Base-by-base conservation (phyloP, 1,284 basidiomycete species). In the Kalmanozyma brasiliensis region DNA sequence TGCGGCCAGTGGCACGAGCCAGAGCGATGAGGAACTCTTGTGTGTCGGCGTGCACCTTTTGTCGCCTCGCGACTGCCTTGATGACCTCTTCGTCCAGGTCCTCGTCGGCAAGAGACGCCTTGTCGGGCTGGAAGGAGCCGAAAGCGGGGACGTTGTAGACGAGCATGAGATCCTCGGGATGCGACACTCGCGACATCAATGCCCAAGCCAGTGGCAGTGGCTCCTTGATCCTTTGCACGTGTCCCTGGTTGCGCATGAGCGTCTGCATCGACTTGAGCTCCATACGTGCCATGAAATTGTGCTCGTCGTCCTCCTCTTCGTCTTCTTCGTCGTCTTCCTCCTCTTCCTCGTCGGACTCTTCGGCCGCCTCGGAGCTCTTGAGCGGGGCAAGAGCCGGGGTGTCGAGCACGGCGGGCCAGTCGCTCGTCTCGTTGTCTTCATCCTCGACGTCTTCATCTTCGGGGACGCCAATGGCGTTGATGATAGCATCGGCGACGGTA, bases 101-200 rank as follows among this genome's bases (percentile, higher is more conserved):
- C n/a, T 74, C 66, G 30, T 74, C 70, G 6, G 66, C 64, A 14
- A 65, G 43, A 34, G 65, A 68, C 3, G 68, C 71, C 11, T 45
- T 42, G 41, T 61, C 66, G 19, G 64, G 58, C 32, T 68, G 61
- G 49, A 72, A 78, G 13, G 73, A 74, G 23, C 76, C 79, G 53
- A 77, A 80, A 0, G 79, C 79, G 2, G 79, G 78, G 5, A 73
- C 67, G 32, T 78, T 76, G 55, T 78, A 79, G 33, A 63, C 49
- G 29, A 80, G 67, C 77, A 80, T 80, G 37, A 80, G 68, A 30
- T 80, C 78, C 40, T 74, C 69, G 17, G 70, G 75, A 35, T 77
- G 68, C 24, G 70, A 61, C 6, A 78, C 67, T 38, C 73, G 66
- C 34, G 67, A 66, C 4, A 79, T 34, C 43, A 80, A 53, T n/a